phyloP scores from a whole-genome alignment of 169 alveolate species.

The Plasmodium adleri region DNA sequence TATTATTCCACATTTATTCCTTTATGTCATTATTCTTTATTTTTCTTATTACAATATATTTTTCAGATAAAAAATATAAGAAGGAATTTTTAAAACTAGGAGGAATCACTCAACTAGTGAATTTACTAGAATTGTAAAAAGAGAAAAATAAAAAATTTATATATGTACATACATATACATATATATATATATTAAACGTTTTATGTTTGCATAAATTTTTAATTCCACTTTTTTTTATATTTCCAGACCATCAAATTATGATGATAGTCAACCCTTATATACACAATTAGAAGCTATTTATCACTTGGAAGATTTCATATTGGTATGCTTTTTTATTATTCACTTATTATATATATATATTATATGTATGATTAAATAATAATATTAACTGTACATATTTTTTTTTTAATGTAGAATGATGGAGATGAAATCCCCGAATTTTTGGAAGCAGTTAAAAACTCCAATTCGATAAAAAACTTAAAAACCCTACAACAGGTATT shows the following conservation, averaged over 20 bases:
- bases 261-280: conserved; percentile 84
- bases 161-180: not conserved
- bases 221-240: not conserved
- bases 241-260: conserved; percentile 79
- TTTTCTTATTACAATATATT: not conserved
- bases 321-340: conserved; percentile 72
- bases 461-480: conserved; percentile 84
- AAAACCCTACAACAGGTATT: conserved; percentile 80
- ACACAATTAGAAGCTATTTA: conserved; percentile 93
- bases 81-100: conserved; percentile 90
- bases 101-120: conserved; percentile 88
- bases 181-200: not conserved
- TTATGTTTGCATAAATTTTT: conserved; percentile 4
- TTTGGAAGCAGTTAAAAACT: conserved; percentile 84
- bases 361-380: not conserved
- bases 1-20: no score
- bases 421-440: conserved; percentile 86
- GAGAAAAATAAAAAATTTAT: not conserved
- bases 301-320: conserved; percentile 90
- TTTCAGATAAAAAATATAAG: conserved; percentile 86
- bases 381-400: not conserved
- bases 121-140: conserved; percentile 78
- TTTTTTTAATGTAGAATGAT: conserved; percentile 54
- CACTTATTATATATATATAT: not conserved
- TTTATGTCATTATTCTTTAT: no score